Conservation (phyloP, 1,284 basidiomycete species). For the Leccinum olivaceoglutinosum region DNA sequence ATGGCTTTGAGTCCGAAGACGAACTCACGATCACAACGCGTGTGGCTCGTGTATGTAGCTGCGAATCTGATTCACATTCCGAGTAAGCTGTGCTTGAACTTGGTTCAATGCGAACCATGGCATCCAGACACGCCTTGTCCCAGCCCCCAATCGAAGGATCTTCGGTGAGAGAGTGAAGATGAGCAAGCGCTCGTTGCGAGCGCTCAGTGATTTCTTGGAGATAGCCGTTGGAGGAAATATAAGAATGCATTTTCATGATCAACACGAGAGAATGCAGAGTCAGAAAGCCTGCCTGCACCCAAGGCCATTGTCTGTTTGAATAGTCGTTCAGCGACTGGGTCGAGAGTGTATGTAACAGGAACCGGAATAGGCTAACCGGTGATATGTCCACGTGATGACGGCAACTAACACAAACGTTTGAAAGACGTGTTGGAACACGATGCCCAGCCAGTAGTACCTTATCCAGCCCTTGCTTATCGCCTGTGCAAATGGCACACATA, state of each 20-base stretch:
- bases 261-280: constrained; percentile 88
- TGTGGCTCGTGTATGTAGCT: constrained; percentile 25
- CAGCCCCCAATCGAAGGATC: constrained; percentile 50
- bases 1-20: constrained; percentile 50
- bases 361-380: constrained; percentile 43
- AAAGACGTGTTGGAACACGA: constrained; percentile 72
- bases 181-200: constrained; percentile 37
- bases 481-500: constrained; percentile 83
- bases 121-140: constrained; percentile 51
- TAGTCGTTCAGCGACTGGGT: background rate
- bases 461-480: constrained; percentile 76
- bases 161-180: constrained; percentile 45
- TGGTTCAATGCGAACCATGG: constrained; percentile 30
- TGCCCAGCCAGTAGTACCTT: constrained; percentile 68
- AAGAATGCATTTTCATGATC: constrained; percentile 98
- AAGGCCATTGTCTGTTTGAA: constrained; percentile 78
- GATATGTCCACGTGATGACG: constrained; percentile 82
- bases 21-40: constrained; percentile 39
- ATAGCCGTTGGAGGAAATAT: constrained; percentile 86
- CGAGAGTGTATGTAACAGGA: background rate
- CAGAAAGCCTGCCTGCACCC: constrained; percentile 96
- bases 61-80: constrained; percentile 22
- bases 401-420: constrained; percentile 67
- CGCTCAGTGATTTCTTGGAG: constrained; percentile 56
- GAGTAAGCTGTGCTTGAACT: constrained; percentile 18